Evolutionary conservation across 495 filamentous ascomycete genomes (phyloP).

Genomic region (Xylaria scruposa): DNA sequence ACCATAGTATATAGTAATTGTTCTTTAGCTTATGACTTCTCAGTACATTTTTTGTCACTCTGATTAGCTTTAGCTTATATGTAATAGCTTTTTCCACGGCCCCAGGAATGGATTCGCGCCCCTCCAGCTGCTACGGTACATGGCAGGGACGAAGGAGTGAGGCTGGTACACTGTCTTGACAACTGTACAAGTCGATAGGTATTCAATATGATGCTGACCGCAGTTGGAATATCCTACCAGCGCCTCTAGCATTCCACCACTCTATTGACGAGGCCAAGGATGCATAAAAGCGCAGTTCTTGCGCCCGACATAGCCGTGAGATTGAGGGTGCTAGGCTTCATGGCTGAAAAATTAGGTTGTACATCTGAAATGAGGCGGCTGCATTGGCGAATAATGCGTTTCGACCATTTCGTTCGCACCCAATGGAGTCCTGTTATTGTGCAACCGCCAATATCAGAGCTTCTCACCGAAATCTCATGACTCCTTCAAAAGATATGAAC

Average conservation of each 20-base stretch:
- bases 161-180: neutral
- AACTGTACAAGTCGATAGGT: neutral
- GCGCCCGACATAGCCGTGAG: neutral
- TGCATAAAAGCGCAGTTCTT: neutral
- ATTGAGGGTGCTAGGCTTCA: neutral
- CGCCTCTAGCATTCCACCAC: neutral
- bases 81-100: neutral
- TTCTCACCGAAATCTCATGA: neutral
- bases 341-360: neutral
- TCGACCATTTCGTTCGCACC: neutral
- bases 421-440: neutral
- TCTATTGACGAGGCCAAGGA: neutral
- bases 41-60: neutral
- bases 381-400: neutral
- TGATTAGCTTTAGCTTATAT: neutral
- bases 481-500: neutral
- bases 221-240: neutral
- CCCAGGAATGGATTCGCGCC: neutral
- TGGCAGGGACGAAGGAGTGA: neutral
- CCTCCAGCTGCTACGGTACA: constrained; percentile 12
- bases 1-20: too few species aligned
- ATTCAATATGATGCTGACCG: neutral
- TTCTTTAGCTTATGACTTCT: neutral
- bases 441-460: neutral
- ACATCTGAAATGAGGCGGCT: neutral